Evolutionary conservation across 306 rosid genomes (phyloP).

Genomic region (Rosa persica): DNA sequence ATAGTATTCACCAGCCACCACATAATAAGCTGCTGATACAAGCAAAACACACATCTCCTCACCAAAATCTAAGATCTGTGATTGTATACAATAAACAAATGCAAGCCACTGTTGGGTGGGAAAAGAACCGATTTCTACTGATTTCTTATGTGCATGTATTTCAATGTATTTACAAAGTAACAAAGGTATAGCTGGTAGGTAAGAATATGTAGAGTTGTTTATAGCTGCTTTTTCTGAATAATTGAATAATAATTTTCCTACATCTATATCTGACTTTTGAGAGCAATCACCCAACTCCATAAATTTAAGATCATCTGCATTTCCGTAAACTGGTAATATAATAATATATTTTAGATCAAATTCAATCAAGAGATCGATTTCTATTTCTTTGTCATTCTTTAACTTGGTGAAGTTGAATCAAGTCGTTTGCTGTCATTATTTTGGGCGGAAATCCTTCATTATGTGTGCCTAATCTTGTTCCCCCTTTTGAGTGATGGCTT

Average conservation of each 20-base stretch:
- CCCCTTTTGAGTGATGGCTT: background rate
- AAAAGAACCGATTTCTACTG: slow-evolving; percentile 8
- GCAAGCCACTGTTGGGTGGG: slow-evolving; percentile 18
- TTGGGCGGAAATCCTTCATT: background rate
- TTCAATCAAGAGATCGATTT: background rate
- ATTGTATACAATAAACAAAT: background rate
- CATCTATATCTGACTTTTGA: slow-evolving; percentile 8
- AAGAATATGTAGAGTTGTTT: slow-evolving; percentile 4
- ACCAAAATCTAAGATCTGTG: background rate
- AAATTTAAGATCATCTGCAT: background rate
- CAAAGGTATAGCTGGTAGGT: slow-evolving; percentile 27
- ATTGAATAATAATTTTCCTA: slow-evolving; percentile 2
- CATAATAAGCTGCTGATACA: background rate
- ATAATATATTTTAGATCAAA: background rate
- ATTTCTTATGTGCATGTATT: background rate
- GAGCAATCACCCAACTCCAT: background rate
- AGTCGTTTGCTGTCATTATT: background rate
- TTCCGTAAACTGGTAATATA: background rate
- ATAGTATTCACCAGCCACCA: background rate
- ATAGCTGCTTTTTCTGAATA: slow-evolving; percentile 35
- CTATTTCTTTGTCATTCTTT: background rate
- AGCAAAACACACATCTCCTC: background rate
- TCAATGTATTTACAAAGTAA: slow-evolving; percentile 16
- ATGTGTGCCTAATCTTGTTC: background rate
- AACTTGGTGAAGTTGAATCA: background rate